Base-by-base conservation (phyloP, 192 early-diverging fungal species). In the Backusella parvicylindrica region DNA sequence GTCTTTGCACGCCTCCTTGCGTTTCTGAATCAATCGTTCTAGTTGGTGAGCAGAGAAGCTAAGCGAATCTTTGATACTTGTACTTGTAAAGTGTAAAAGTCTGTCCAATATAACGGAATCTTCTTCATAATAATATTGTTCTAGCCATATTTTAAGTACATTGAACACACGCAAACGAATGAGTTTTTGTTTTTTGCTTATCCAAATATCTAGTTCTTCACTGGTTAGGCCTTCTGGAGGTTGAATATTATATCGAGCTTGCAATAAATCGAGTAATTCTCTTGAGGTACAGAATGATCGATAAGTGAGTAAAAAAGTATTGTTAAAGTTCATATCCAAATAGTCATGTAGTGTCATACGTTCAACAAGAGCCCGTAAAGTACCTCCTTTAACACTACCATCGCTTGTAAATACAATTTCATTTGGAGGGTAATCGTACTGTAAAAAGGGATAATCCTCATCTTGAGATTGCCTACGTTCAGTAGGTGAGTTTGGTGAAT, bases 131-230 rank as follows among this genome's bases (percentile, higher is more conserved):
- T 92, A 95, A 79, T 98, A 94, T 73, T 86, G 89, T 84, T 99
- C 98, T 8, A 99, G 82, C 98, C 98, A 99, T n/a, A 85, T 91
- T 83, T 97, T 99, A 77, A 99, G 86, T 38, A 97, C 86, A 77
- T 96, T 97, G 85, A 91, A 97, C 1, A 98, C 97, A 23, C 81
- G 94, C 67, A 97, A 88, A n/a, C 97, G 92, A 64, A 99, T 86
- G 15, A 95, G 90, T 60, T 90, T 95, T 76, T 91, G 88, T 79
- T 98, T 99, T 75, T 89, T 90, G 70, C 95, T 93, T 15, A 72
- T 85, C 97, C 97, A 99, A 18, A 88, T 77, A n/a, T 85, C 82
- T 36, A 90, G 68, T 80, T 99, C 93, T 40, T 87, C 78, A 0
- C 74, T 75, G 9, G 76, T 84, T 50, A 99, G 75, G 16, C 81